These are phyloP conservation scores for Colletotrichum musicola DNA, from an alignment of 2,329 filamentous ascomycete genomes.

Conservation along the genomic window DNA sequence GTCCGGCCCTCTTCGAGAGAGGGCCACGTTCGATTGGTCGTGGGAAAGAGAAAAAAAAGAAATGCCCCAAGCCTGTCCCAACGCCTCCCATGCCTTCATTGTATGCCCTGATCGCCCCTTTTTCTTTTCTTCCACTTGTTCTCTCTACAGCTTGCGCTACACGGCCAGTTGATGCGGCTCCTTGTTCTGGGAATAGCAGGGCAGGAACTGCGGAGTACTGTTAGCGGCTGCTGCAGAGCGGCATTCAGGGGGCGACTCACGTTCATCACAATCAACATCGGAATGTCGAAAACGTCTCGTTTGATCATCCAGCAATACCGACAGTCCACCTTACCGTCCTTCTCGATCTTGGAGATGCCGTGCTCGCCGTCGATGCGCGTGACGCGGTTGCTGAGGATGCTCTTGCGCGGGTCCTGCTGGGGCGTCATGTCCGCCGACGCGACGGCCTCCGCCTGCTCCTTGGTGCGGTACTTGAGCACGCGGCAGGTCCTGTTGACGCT, in stretches of 20 bases:
- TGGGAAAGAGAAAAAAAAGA: neutral
- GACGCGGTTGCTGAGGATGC: slow-evolving; percentile 70
- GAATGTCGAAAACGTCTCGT: slow-evolving; percentile 96
- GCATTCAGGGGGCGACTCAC: slow-evolving; percentile 69
- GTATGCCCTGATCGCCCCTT: slow-evolving; percentile 35
- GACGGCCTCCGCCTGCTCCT: slow-evolving; percentile 64
- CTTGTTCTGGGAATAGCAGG: slow-evolving; percentile 70
- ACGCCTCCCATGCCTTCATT: slow-evolving; percentile 49
- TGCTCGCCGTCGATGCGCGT: slow-evolving; percentile 77
- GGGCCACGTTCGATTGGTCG: slow-evolving; percentile 12
- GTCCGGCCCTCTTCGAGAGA: slow-evolving; percentile 14
- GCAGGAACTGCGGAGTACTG: slow-evolving; percentile 62
- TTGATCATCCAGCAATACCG: slow-evolving; percentile 98
- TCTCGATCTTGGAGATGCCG: slow-evolving; percentile 85
- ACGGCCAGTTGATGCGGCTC: slow-evolving; percentile 69
- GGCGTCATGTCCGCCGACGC: slow-evolving; percentile 47
- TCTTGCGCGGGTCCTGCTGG: slow-evolving; percentile 60
- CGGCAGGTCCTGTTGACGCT: slow-evolving; percentile 87
- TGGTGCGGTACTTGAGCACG: slow-evolving; percentile 89
- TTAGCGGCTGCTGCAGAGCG: neutral
- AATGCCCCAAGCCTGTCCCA: slow-evolving; percentile 25
- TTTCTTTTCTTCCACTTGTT: slow-evolving; percentile 14
- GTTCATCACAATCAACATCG: slow-evolving; percentile 98
- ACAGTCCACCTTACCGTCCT: slow-evolving; percentile 92
- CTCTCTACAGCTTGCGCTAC: slow-evolving; percentile 45